phyloP scores from a whole-genome alignment of 202 grass and related monocot genomes.

The Digitaria exilis region DNA sequence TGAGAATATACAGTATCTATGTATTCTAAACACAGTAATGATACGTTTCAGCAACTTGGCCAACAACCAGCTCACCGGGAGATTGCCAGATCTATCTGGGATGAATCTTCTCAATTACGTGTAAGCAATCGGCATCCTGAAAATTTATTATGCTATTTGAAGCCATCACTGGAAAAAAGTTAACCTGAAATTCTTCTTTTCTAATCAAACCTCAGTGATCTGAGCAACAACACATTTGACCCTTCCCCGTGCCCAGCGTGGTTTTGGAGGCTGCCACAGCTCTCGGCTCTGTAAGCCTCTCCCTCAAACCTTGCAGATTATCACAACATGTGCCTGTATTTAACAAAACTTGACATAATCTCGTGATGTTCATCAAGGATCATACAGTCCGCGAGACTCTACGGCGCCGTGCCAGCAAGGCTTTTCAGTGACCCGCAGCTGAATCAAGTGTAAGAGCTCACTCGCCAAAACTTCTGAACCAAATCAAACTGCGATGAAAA shows the following conservation, averaged over 20 bases:
- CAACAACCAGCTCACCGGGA: constrained; percentile 80
- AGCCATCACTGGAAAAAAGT: not conserved
- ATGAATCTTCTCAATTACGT: constrained; percentile 77
- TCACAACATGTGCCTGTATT: not conserved
- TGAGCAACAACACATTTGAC: constrained; percentile 96
- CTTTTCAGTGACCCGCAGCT: constrained; percentile 74
- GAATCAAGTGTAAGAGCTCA: constrained; percentile 91
- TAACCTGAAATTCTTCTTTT: constrained; percentile 25
- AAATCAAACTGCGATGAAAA: not conserved
- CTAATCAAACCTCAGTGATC: constrained; percentile 54
- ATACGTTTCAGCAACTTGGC: constrained; percentile 76
- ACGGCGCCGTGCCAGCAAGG: constrained; percentile 54
- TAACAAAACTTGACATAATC: constrained; percentile 22
- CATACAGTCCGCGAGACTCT: constrained; percentile 76
- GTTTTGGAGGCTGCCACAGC: constrained; percentile 67
- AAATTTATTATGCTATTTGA: constrained; percentile 29
- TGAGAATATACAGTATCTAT: constrained; percentile 14
- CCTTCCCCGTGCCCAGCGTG: constrained; percentile 68
- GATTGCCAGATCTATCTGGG: constrained; percentile 65
- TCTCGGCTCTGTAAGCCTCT: constrained; percentile 73
- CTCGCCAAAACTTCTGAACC: not conserved
- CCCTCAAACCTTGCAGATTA: constrained; percentile 7
- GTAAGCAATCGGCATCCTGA: constrained; percentile 51
- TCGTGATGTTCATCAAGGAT: constrained; percentile 51
- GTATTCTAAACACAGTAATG: constrained; percentile 15